Base-by-base conservation (phyloP, 495 filamentous ascomycete genomes). In the Oidiodendron maius region DNA sequence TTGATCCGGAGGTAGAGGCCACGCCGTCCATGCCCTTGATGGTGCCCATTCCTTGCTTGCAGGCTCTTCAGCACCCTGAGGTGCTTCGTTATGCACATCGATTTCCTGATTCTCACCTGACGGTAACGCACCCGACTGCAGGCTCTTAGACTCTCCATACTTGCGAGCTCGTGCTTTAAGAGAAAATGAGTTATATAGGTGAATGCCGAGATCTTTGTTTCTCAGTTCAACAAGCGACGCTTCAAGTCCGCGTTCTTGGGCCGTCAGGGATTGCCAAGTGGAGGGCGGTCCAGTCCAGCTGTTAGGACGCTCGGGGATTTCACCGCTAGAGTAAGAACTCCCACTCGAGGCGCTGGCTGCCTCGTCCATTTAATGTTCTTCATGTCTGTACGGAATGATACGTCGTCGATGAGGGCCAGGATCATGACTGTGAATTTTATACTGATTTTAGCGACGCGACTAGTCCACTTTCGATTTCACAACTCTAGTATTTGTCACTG, bases 111-210 rank as follows among this genome's bases (percentile, higher is more conserved):
- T 17, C 20, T 17, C n/a, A 2, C 37, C n/a, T 40, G 15, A 40
- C 10, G 10, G 20, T 21, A 2, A 40, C 37, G 17, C n/a, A 3
- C 1, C 23, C 1, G 22, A 3, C 4, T 15, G 12, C 23, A n/a
- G 17, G 10, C 17, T 15, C 15, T 30, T 44, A n/a, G 3, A n/a
- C 50, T 47, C 40, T 56, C 58, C 8, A 51, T 28, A 2, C 44
- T 55, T 11, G 55, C 48, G 41, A 30, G 47, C 56, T 39, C 74
- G 62, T 12, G 63, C 64, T 56, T 81, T 84, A 37, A 89, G 62
- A 23, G 67, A 71, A 64, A 80, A 80, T 0, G 82, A 74, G 63
- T 90, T 89, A 62, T 86, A 93, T 18, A 95, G 63, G 70, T 94
- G 89, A 23, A 81, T 64, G 1, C 74, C 68, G n/a, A 94, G 67